Base-by-base conservation (phyloP, 2,329 filamentous ascomycete genomes). In the Ophiocordyceps unilateralis region DNA sequence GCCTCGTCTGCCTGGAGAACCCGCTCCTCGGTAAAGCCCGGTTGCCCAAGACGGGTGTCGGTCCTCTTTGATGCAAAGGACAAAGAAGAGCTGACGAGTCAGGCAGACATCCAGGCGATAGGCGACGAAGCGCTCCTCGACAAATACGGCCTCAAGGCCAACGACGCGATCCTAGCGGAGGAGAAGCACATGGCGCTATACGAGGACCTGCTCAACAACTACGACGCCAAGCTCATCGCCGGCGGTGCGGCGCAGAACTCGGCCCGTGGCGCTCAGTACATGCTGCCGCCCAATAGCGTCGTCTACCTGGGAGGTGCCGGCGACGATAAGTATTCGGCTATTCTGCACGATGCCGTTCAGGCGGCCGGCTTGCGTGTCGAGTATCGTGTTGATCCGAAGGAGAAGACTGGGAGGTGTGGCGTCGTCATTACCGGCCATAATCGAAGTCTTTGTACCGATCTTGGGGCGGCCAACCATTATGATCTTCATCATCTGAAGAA, bases 191-290 rank as follows among this genome's bases (percentile, higher is more conserved):
- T 82, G 59, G 76, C 74, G 39, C 75, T 98, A 58, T 98, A 87
- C 65, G 88, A 96, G 60, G 91, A 98, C 58, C 76, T 96, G 52
- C 76, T 95, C 55, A 81, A 83, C 66, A 89, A 91, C 74, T 85
- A 80, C 67, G 78, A 91, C 55, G 89, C 89, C 49, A 93, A 93
- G 68, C 73, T 96, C 61, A 91, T 96, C 59, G 87, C 91, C 43
- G 91, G 91, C 51, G 91, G 91, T 57, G 91, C 91, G 44, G 91
- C 91, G 24, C 91, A 98, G 69, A 98, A 98, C 76, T 93, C 87
- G 43, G 89, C 91, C 53, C 81, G 91, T 58, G 91, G 91, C 53
- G 91, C 89, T 50, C 85, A 91, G 78, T 98, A 98, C 73, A 79
- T 96, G 51, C 85, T 98, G 45, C 79, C 85, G 26, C 69, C 82